Evolutionary conservation across 169 alveolate species (phyloP).

Genomic region (Hammondia hammondi): DNA sequence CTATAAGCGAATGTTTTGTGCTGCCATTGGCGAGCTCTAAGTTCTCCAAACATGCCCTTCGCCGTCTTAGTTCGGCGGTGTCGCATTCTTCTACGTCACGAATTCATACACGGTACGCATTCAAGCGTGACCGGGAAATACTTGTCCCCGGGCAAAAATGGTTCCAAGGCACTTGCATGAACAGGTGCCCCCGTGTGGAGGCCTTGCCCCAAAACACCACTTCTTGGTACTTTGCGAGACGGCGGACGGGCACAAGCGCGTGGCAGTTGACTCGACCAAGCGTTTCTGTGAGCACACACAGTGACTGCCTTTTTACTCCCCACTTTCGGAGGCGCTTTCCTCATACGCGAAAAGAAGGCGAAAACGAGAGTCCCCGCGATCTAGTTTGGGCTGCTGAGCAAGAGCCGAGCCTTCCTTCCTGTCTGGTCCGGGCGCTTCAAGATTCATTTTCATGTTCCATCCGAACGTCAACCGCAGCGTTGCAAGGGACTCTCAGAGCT

Average conservation of each 20-base stretch:
- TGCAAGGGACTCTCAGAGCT: neutral
- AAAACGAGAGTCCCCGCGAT: neutral
- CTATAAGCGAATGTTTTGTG: neutral
- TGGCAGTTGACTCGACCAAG: neutral
- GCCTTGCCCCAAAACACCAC: neutral
- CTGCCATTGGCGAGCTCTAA: neutral
- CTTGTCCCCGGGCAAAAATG: neutral
- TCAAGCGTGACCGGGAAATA: neutral
- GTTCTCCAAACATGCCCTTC: neutral
- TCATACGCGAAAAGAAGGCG: neutral
- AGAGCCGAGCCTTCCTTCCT: neutral
- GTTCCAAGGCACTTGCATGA: neutral
- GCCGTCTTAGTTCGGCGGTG: neutral
- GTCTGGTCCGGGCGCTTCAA: slow-evolving; percentile 12
- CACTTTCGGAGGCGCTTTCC: neutral
- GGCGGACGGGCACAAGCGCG: neutral
- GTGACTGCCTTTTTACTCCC: neutral
- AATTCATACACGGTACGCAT: neutral
- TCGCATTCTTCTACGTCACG: neutral
- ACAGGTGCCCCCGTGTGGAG: neutral
- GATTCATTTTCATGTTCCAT: neutral
- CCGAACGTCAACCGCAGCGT: neutral
- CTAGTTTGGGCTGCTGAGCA: neutral
- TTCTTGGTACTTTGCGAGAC: neutral
- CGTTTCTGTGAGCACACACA: neutral